Evolutionary conservation across 495 filamentous ascomycete genomes (phyloP), one percentile per base, ranked within the genome.

Genomic region (Aspergillus sclerotioniger): DNA sequence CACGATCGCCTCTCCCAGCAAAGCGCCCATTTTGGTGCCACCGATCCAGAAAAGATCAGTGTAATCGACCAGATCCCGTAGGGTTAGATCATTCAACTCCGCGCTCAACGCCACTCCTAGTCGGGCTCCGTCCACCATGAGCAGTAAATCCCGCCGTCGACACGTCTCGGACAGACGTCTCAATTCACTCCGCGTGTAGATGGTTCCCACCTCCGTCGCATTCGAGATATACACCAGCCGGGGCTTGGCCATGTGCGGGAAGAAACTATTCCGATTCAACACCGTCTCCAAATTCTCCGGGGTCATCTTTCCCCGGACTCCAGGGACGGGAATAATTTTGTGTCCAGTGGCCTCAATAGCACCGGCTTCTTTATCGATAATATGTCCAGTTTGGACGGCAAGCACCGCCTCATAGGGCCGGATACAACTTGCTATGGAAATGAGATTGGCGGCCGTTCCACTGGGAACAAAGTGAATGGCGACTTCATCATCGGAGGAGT

Each of bases 11-110:
- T 78, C 76, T 8, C 76, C 76, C 41, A 78, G 63, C 21, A 78
- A 51, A 0, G 74, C 74, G 15, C 76, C 76, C 43, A 70, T 69
- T 57, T 78, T 78, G 20, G 76, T 78, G 0, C 76, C 76, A 12
- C 76, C 76, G 31, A 78, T 72, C 76, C 76, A 78, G 61, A 78
- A 78, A 10, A 78, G 74, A 57, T 78, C 74, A 0, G 66, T 68
- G 10, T 69, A 48, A 8, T 77, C 70, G 12, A 74, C 69, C 20
- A 78, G 64, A 49, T 78, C 76, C 4, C 64, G 62, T 3, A 71
- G 64, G 2, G 68, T 70, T 53, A 75, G 57, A 44, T 75, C 70
- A 13, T 71, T 71, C 31, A 55, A 60, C 53, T 58, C 64, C 2
- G 75, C 68, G 46, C 64, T 64, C 51, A 78, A 54, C 0, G 76